Evolutionary conservation across 2,329 filamentous ascomycete genomes (phyloP).

Genomic region (Paracoccidioides lutzii): DNA sequence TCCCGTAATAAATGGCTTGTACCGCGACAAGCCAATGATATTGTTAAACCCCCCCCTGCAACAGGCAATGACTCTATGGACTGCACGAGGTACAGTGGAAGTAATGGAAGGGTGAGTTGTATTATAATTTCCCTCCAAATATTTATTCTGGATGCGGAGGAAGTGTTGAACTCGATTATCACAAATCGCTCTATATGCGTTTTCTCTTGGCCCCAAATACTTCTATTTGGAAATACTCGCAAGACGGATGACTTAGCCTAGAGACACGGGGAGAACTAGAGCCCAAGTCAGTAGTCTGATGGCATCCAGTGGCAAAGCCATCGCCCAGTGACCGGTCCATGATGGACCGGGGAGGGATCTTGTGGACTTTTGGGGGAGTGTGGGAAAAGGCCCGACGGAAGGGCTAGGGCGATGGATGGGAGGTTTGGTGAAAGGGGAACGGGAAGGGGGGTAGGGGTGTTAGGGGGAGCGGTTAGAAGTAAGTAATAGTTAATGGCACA

Average conservation of each 20-base stretch:
- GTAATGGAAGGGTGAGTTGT: too few species aligned
- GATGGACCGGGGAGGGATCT: too few species aligned
- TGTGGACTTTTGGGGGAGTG: background rate
- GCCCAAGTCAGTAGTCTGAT: background rate
- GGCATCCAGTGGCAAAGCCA: background rate
- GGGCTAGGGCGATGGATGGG: background rate
- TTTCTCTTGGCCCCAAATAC: too few species aligned
- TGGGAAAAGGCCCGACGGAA: background rate
- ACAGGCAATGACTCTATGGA: too few species aligned
- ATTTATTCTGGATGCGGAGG: too few species aligned
- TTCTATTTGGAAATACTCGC: too few species aligned
- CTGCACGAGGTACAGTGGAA: too few species aligned
- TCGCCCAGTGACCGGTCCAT: background rate
- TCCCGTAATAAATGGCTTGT: background rate
- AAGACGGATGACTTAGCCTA: too few species aligned
- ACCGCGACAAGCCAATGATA: background rate
- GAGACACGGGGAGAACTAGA: too few species aligned
- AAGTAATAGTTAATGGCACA: background rate
- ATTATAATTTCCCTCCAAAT: too few species aligned
- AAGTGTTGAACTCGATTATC: too few species aligned
- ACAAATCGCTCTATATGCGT: too few species aligned
- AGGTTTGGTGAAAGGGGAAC: background rate
- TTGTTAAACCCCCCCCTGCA: background rate
- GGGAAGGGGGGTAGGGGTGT: background rate
- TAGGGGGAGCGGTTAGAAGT: background rate